phyloP scores from a whole-genome alignment of 805 yeast genomes.

The Zygoascus flipseniorum region DNA sequence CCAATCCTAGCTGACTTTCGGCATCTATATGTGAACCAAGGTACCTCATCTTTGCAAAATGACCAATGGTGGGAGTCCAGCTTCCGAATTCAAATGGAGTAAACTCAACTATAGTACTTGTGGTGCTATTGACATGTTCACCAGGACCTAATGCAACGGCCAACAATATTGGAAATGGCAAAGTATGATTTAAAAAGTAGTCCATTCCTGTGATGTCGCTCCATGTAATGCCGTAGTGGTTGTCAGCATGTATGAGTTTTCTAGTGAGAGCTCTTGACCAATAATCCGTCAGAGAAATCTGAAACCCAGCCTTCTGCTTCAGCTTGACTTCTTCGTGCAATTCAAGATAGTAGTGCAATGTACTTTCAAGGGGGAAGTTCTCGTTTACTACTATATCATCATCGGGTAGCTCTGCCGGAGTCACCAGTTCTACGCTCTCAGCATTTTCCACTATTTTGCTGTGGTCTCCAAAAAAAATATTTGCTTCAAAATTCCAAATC shows the following conservation, averaged over 20 bases:
- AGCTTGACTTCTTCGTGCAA: slow-evolving; percentile 8
- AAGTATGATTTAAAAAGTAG: slow-evolving; percentile 47
- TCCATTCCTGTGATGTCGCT: slow-evolving; percentile 46
- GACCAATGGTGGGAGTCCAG: slow-evolving; percentile 67
- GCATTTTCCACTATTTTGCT: background rate
- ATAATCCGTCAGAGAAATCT: slow-evolving; percentile 60
- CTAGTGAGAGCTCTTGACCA: slow-evolving; percentile 70
- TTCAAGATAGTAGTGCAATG: slow-evolving; percentile 3
- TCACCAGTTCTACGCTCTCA: slow-evolving; percentile 36
- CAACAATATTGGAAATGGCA: slow-evolving; percentile 51
- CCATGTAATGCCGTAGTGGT: slow-evolving; percentile 49
- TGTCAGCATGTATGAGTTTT: slow-evolving; percentile 48
- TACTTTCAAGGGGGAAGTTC: background rate
- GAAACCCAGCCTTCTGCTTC: slow-evolving; percentile 57
- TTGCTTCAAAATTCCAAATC: slow-evolving; percentile 61
- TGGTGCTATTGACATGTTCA: slow-evolving; percentile 32
- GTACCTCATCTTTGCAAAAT: slow-evolving; percentile 58
- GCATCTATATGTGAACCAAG: slow-evolving; percentile 54
- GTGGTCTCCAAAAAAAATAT: slow-evolving; percentile 35
- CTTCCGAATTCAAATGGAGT: slow-evolving; percentile 69
- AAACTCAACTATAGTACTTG: slow-evolving; percentile 42
- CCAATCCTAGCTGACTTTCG: slow-evolving; percentile 33
- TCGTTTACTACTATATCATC: slow-evolving; percentile 38
- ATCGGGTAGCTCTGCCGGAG: background rate
- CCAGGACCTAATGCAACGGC: slow-evolving; percentile 34